phyloP scores from a whole-genome alignment of 768 basidiomycete genomes.

The Kwoniella mangroviensis region DNA sequence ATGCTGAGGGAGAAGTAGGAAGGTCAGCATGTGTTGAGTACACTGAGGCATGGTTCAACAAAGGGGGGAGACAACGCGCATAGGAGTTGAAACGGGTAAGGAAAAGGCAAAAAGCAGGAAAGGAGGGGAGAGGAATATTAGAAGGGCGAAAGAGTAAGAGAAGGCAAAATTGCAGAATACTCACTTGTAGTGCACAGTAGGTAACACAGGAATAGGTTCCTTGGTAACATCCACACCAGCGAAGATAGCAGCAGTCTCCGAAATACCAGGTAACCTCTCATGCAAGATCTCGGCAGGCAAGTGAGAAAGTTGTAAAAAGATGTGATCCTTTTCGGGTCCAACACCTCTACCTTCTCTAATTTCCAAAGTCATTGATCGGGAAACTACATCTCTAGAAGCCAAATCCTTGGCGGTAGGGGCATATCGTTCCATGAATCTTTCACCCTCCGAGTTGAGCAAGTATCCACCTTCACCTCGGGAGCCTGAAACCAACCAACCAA shows the following conservation, averaged over 20 bases:
- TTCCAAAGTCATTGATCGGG: slow-evolving; percentile 98
- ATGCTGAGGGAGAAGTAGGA: slow-evolving; percentile 60
- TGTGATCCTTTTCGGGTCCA: slow-evolving; percentile 96
- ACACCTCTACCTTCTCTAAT: slow-evolving; percentile 99
- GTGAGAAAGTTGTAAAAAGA: slow-evolving; percentile 96
- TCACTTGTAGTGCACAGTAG: slow-evolving; percentile 93
- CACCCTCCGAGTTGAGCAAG: slow-evolving; percentile 95
- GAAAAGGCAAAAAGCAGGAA: not conserved
- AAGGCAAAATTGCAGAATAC: not conserved
- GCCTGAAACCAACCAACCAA: slow-evolving; percentile 61
- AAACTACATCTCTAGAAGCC: slow-evolving; percentile 98
- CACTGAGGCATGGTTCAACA: not conserved
- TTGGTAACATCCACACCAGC: slow-evolving; percentile 99
- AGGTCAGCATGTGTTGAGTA: not conserved
- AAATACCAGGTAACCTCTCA: slow-evolving; percentile 97
- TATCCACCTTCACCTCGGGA: slow-evolving; percentile 99
- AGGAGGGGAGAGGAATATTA: not conserved
- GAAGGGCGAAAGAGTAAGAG: slow-evolving; percentile 63
- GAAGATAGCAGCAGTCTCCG: slow-evolving; percentile 98
- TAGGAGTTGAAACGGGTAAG: not conserved
- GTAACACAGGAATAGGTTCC: slow-evolving; percentile 97
- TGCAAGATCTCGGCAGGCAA: slow-evolving; percentile 92
- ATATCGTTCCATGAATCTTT: slow-evolving; percentile 99
- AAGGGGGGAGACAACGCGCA: not conserved
- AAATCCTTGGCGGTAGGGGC: slow-evolving; percentile 99